Evolutionary conservation across 2,329 filamentous ascomycete species (phyloP).

Genomic region (Fusarium sp.): DNA sequence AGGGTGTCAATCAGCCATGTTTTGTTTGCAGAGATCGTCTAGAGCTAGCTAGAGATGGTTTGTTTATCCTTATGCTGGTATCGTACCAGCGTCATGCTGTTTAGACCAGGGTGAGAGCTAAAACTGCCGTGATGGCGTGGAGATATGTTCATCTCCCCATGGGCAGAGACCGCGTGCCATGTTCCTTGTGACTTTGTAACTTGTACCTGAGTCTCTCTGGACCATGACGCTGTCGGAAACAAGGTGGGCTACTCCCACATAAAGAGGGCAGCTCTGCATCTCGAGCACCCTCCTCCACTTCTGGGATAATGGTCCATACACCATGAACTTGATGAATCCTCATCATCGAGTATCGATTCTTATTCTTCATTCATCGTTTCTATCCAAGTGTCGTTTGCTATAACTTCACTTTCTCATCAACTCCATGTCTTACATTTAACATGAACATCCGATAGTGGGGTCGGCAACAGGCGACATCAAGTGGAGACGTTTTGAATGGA

Average conservation of each 20-base stretch:
- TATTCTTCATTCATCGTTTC: background rate
- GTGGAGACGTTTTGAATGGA: constrained; percentile 41
- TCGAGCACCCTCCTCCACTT: constrained; percentile 21
- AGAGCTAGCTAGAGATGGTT: constrained; percentile 2
- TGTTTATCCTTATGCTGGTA: constrained; percentile 12
- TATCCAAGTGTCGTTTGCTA: background rate
- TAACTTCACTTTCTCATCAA: constrained; percentile 24
- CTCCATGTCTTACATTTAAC: constrained; percentile 36
- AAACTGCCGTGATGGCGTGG: constrained; percentile 34
- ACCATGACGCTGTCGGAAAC: constrained; percentile 25
- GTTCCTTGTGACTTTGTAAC: constrained; percentile 34
- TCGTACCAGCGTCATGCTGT: constrained; percentile 44
- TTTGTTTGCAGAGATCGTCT: constrained; percentile 13
- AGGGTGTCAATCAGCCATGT: constrained; percentile 30
- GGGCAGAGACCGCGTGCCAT: constrained; percentile 29
- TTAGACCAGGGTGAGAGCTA: constrained; percentile 4
- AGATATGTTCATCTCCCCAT: constrained; percentile 33
- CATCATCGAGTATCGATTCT: background rate
- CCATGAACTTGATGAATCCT: constrained; percentile 5
- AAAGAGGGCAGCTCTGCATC: constrained; percentile 39
- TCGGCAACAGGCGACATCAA: constrained; percentile 45
- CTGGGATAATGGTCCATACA: constrained; percentile 7
- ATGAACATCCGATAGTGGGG: constrained; percentile 48
- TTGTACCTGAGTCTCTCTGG: constrained; percentile 29
- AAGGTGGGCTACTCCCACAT: constrained; percentile 39